Evolutionary conservation across 2,329 filamentous ascomycete genomes (phyloP), one percentile per base, ranked within the genome.

Genomic region (Paraphoma sp.): DNA sequence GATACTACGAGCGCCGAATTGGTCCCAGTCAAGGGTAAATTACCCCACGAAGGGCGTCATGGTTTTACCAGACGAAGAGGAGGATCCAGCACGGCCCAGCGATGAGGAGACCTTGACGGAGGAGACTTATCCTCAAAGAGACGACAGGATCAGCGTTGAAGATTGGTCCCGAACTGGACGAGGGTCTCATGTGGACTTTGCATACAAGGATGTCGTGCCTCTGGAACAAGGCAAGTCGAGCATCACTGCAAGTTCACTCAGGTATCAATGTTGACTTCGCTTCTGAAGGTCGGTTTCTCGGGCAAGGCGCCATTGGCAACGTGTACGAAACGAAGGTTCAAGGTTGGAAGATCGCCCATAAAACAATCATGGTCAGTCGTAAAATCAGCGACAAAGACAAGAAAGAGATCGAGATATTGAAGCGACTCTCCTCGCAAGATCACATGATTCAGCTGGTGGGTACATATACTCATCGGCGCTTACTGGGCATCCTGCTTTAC

Each of bases 401-500:
- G 41, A 66, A 57, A 45, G 65, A 67, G 38, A 68, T 70, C 43
- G 56, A 59, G 5, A 64, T 68, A 16, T 43, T 68, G 36, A 68
- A 68, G 36, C 60, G 57, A 33, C 45, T 70, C 4, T 47, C 50
- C 2, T 54, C 54, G 1, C 62, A 68, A 29, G 7, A 16, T 9
- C 64, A 70, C 38, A 63, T 70, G 43, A 52, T 67, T n/a, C 47
- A 60, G n/a, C 51, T 70, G 6, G 46, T 70, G 3, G 67, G 65
- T 6, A 67, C 67, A 6, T 70, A 70, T 33, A 66, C 62, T 1
- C 54, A 68, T 28, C 38, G 55, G 2, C 58, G 58, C 43, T 57
- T 62, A 31, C 47, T 60, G 2, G 56, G 66, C 2, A 44, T 70
- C 3, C 52, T 69, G 1, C 17, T 70, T 18, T 54, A 59, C 6